Conservation (phyloP, 129 eudicot genomes). For the Pulicaria dysenterica region DNA sequence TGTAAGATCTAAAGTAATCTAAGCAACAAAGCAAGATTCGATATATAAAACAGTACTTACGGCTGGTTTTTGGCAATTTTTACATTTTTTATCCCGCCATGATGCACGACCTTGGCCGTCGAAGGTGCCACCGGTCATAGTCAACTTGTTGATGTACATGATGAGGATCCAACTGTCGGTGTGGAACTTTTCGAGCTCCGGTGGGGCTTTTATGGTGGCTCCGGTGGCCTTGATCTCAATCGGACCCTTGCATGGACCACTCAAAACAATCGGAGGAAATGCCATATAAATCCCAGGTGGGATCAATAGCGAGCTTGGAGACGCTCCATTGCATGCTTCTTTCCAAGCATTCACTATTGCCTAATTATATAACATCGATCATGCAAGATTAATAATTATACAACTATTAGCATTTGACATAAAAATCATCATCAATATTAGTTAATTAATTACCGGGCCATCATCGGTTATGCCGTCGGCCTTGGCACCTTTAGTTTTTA, state of each 20-base stretch:
- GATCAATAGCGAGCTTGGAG: conserved; percentile 28
- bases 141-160: conserved; percentile 29
- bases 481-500: conserved; percentile 39
- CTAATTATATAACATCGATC: neutral
- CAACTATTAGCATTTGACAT: neutral
- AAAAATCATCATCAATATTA: neutral
- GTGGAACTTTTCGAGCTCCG: conserved; percentile 31
- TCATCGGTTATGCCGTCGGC: conserved; percentile 44
- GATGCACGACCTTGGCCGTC: conserved; percentile 52
- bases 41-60: no score
- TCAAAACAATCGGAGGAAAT: conserved; percentile 2
- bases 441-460: conserved; percentile 31
- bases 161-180: conserved; percentile 39
- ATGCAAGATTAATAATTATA: neutral
- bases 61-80: conserved; percentile 13
- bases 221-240: conserved; percentile 35
- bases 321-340: conserved; percentile 31
- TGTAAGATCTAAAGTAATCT: neutral
- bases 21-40: no score
- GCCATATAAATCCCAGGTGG: conserved; percentile 39
- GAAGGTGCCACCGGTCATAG: conserved; percentile 45
- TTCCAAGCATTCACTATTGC: conserved; percentile 34
- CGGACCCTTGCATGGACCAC: conserved; percentile 41
- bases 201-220: conserved; percentile 40
- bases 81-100: conserved; percentile 23